These are phyloP conservation scores for Tolypocladium inflatum DNA, from an alignment of 2,329 filamentous ascomycete genomes.

Conservation along the genomic window DNA sequence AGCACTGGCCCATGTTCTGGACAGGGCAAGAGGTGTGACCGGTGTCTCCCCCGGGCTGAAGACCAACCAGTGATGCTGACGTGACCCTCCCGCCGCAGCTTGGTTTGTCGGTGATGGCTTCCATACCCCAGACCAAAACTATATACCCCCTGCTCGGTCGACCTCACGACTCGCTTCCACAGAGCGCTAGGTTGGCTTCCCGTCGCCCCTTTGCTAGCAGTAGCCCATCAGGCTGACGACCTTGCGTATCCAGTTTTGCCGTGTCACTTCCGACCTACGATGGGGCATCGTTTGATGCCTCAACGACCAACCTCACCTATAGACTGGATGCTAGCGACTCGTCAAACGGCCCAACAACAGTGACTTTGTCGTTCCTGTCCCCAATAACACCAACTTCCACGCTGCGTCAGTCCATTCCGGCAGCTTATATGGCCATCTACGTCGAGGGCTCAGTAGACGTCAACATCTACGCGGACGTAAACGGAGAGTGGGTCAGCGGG, in stretches of 20 bases:
- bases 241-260: constrained; percentile 16
- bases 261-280: constrained; percentile 32
- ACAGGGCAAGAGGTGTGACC: constrained; percentile 52
- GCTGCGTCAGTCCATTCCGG: constrained; percentile 71
- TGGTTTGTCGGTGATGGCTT: constrained; percentile 40
- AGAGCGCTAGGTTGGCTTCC: constrained; percentile 11
- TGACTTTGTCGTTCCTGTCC: constrained; percentile 53
- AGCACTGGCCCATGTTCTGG: constrained; percentile 80
- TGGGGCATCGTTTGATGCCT: constrained; percentile 38
- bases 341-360: constrained; percentile 18
- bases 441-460: constrained; percentile 58
- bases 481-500: constrained; percentile 76
- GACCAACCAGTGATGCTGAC: constrained; percentile 2
- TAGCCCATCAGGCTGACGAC: neutral
- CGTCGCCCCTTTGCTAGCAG: constrained; percentile 3
- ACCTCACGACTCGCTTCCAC: constrained; percentile 36
- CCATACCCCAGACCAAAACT: constrained; percentile 28
- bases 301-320: constrained; percentile 40
- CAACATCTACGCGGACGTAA: constrained; percentile 57
- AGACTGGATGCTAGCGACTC: constrained; percentile 20
- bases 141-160: constrained; percentile 43
- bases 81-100: constrained; percentile 17
- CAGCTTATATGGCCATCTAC: constrained; percentile 64
- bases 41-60: neutral
- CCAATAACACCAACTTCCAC: constrained; percentile 76